phyloP scores from a whole-genome alignment of 139 green algal species.

The Microglena sp. region DNA sequence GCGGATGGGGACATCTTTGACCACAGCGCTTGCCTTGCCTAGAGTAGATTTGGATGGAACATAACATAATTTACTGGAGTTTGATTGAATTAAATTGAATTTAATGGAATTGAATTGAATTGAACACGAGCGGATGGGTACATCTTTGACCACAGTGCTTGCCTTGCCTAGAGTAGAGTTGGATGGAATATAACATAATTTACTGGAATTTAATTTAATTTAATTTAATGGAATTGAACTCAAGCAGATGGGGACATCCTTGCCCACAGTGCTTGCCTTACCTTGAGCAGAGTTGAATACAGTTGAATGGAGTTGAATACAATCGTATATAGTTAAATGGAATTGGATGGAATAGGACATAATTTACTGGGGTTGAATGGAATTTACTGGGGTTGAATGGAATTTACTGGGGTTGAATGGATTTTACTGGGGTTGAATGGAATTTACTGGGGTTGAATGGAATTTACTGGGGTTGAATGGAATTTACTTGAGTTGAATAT shows the following conservation, averaged over 20 bases:
- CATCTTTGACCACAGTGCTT: constrained; percentile 20
- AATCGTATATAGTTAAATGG: no score
- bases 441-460: no score
- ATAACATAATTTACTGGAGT: not conserved
- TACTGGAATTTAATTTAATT: no score
- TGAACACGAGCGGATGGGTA: constrained; percentile 13
- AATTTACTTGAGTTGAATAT: no score
- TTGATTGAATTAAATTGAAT: no score
- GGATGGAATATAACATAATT: not conserved
- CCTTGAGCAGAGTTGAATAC: constrained; percentile 16
- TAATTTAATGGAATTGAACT: no score
- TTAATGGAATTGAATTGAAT: no score
- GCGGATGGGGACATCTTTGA: constrained; percentile 23
- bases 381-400: no score
- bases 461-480: no score
- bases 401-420: no score
- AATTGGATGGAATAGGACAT: not conserved
- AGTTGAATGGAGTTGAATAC: no score
- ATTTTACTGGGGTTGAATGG: no score
- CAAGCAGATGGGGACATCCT: constrained; percentile 22
- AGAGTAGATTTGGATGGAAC: constrained; percentile 1
- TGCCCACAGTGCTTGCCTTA: constrained; percentile 14
- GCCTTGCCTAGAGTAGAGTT: constrained; percentile 14
- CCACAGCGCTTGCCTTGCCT: constrained; percentile 19
- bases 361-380: not conserved